phyloP scores from a whole-genome alignment of 1,284 basidiomycete species.

The Ganoderma leucocontextum region DNA sequence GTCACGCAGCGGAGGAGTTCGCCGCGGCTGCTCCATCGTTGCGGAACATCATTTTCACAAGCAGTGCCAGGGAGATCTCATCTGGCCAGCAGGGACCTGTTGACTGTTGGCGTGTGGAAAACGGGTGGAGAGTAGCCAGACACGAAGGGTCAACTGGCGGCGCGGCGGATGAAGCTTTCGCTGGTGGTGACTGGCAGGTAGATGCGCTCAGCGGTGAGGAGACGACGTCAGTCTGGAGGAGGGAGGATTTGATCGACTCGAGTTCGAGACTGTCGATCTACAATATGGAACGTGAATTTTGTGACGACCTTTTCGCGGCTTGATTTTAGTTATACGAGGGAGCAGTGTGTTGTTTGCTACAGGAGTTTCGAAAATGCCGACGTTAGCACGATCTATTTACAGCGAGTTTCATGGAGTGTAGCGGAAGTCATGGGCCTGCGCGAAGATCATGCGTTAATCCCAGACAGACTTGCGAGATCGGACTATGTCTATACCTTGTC shows the following conservation, averaged over 20 bases:
- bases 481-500: constrained; percentile 34
- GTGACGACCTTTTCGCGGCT: too few relatives aligned
- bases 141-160: background rate
- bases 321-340: background rate
- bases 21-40: background rate
- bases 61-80: background rate
- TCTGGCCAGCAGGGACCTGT: too few relatives aligned
- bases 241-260: background rate
- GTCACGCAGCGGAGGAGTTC: background rate
- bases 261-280: background rate
- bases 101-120: background rate
- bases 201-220: background rate
- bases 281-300: too few relatives aligned
- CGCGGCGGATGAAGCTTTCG: background rate
- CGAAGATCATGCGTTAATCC: background rate
- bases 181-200: background rate
- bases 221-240: background rate
- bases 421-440: constrained; percentile 12
- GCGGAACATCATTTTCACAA: background rate
- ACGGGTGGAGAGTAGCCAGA: background rate
- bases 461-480: too few relatives aligned
- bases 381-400: too few relatives aligned
- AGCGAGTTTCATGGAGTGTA: constrained; percentile 7
- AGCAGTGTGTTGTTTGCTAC: background rate
- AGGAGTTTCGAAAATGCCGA: background rate